Evolutionary conservation across 2,329 filamentous ascomycete genomes (phyloP).

Genomic region (Bipolaris cookei): DNA sequence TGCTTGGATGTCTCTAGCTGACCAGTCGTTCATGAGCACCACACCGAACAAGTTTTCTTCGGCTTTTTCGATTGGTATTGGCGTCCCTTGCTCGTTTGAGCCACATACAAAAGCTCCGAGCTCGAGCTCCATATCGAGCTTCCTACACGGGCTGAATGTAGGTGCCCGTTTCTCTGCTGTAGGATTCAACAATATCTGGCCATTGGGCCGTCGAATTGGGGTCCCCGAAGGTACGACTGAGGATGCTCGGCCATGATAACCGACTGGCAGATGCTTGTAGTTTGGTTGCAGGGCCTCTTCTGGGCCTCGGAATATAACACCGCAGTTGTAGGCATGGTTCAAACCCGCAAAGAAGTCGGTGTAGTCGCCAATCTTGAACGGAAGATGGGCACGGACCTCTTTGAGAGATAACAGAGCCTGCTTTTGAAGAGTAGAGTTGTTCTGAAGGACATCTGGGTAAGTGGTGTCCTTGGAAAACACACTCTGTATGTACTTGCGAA

Average conservation of each 20-base stretch:
- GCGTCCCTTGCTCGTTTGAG: slow-evolving; percentile 68
- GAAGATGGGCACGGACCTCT: slow-evolving; percentile 70
- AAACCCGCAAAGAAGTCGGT: slow-evolving; percentile 84
- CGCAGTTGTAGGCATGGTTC: slow-evolving; percentile 78
- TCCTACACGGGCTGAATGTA: slow-evolving; percentile 66
- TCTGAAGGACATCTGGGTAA: slow-evolving; percentile 66
- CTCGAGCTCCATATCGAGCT: slow-evolving; percentile 81
- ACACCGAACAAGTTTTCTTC: slow-evolving; percentile 77
- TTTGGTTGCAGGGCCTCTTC: slow-evolving; percentile 78
- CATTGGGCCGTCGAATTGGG: slow-evolving; percentile 72
- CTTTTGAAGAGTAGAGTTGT: slow-evolving; percentile 64
- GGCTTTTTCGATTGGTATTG: slow-evolving; percentile 68
- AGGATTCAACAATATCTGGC: slow-evolving; percentile 74
- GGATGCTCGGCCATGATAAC: slow-evolving; percentile 79
- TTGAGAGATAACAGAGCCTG: slow-evolving; percentile 65
- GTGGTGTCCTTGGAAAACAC: slow-evolving; percentile 67
- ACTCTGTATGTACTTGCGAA: slow-evolving; percentile 71
- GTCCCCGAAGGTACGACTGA: slow-evolving; percentile 78
- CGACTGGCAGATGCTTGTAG: slow-evolving; percentile 81
- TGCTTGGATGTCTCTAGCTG: slow-evolving; percentile 78
- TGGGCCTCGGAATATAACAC: slow-evolving; percentile 73
- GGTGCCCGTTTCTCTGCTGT: slow-evolving; percentile 67
- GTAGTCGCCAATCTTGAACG: slow-evolving; percentile 81
- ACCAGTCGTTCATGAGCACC: slow-evolving; percentile 88
- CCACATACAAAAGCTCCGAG: slow-evolving; percentile 75